phyloP scores from a whole-genome alignment of 1,284 basidiomycete genomes.

The Fomitopsis pinicola region DNA sequence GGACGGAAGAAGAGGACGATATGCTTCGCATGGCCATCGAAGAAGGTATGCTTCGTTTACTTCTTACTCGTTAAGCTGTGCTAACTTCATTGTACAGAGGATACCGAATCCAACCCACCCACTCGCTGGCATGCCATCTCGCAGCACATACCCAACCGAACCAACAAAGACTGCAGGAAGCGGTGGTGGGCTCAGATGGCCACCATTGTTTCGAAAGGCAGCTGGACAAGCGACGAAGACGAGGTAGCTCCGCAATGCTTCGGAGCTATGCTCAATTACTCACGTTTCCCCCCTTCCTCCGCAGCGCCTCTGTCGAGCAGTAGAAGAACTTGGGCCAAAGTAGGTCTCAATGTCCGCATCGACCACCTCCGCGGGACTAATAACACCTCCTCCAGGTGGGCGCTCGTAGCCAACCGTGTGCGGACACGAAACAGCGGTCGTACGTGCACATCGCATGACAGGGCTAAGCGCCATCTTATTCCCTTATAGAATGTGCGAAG shows the following conservation, averaged over 20 bases:
- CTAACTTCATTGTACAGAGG: slow-evolving; percentile 34
- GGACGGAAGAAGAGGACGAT: slow-evolving; percentile 53
- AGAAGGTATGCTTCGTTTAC: slow-evolving; percentile 31
- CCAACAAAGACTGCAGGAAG: slow-evolving; percentile 58
- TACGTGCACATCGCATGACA: slow-evolving; percentile 18
- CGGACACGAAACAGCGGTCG: slow-evolving; percentile 52
- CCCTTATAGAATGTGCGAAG: slow-evolving; percentile 47
- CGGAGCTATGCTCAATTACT: background rate
- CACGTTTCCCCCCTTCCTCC: background rate
- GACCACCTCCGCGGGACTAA: background rate
- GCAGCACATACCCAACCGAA: slow-evolving; percentile 54
- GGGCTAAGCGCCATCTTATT: slow-evolving; percentile 1
- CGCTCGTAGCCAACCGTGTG: slow-evolving; percentile 47
- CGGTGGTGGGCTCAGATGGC: slow-evolving; percentile 60
- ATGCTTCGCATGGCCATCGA: slow-evolving; percentile 48
- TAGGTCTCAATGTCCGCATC: slow-evolving; percentile 14
- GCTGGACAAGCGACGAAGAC: slow-evolving; percentile 55
- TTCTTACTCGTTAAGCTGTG: background rate
- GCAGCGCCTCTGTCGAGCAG: slow-evolving; percentile 45
- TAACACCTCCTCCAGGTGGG: slow-evolving; percentile 35
- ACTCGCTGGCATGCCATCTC: slow-evolving; percentile 58
- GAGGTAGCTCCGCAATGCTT: slow-evolving; percentile 12
- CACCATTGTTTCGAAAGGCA: slow-evolving; percentile 52
- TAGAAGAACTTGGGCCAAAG: slow-evolving; percentile 49
- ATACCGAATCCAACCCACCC: slow-evolving; percentile 46